Evolutionary conservation across 2,329 filamentous ascomycete species (phyloP), one percentile per base, ranked within the genome.

Genomic region (Aspergillus sp.): DNA sequence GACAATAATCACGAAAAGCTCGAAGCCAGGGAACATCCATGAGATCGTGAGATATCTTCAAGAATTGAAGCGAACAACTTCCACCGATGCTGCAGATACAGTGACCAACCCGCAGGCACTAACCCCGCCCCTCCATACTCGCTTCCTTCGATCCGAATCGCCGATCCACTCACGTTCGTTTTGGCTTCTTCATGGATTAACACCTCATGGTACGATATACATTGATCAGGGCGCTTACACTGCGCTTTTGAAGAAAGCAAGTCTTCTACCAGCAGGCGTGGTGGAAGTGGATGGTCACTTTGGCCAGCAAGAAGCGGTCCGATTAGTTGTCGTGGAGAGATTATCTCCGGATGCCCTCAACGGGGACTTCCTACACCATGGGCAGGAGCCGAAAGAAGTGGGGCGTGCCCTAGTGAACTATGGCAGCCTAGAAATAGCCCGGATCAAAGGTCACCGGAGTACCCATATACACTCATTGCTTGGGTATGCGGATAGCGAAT

Each of bases 151-250:
- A 0, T 92, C 92, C 9, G 82, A 85, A 0, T 88, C 91, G 28
- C 93, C 94, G 1, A 95, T 98, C 62, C 89, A 92, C 60, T 95
- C 97, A 75, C 90, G 94, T 64, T 93, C 95, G 74, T 98, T 99
- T 83, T 99, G 95, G 95, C 89, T 99, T 53, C 84, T 98, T 0
- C 92, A 99, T 77, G 95, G 94, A 9, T 87, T 97, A 11, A 89
- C 89, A 25, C 92, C 95, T 0, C 93, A 96, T 71, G 95, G 95
- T 15, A 96, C 90, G 2, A 75, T 99, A 28, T 98, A 92, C 79
- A 96, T 99, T 69, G 95, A 99, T 80, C 81, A 87, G n/a, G 95
- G 95, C 47, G 94, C 94, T 3, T 89, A 93, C 78, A 82, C 84
- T 38, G 95, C 94, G 0, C 84, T 98, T 3, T 81, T 88, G 17